Percentiles rank a stretch among this genome's conserved stretches.
Evolutionary conservation across 2,329 filamentous ascomycete species (phyloP).

Genomic region (Colletotrichum sp.): DNA sequence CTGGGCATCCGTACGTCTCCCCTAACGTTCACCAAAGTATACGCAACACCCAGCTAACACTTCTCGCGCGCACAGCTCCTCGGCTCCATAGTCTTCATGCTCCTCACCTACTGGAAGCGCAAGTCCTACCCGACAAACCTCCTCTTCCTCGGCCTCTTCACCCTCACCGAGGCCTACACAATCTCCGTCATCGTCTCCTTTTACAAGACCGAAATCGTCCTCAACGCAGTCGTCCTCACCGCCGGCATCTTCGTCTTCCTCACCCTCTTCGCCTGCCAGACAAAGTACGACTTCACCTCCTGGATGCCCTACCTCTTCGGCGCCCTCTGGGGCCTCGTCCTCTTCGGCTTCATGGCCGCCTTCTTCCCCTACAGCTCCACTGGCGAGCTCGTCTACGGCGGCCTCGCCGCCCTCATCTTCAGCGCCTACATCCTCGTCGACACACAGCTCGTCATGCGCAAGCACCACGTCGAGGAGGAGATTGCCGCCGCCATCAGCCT

Average conservation of each 20-base stretch:
- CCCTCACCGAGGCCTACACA: conserved; percentile 89
- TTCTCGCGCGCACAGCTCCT: conserved; percentile 58
- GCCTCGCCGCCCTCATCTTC: conserved; percentile 84
- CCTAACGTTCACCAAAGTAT: not conserved
- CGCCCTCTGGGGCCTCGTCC: conserved; percentile 83
- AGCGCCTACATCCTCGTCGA: conserved; percentile 95
- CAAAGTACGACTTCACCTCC: conserved; percentile 96
- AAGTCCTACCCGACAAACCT: conserved; percentile 96
- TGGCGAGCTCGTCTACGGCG: conserved; percentile 85
- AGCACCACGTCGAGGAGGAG: conserved; percentile 98
- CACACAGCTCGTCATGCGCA: conserved; percentile 92
- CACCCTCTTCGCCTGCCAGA: conserved; percentile 92
- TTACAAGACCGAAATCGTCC: conserved; percentile 82
- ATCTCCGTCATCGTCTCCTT: conserved; percentile 93
- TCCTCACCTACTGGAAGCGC: conserved; percentile 93
- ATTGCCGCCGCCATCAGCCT: conserved; percentile 94
- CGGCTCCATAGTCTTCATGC: conserved; percentile 82
- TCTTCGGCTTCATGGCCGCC: conserved; percentile 91
- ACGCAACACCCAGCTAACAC: too few species aligned
- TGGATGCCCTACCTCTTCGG: conserved; percentile 98
- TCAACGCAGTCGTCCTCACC: conserved; percentile 90
- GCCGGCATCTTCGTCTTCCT: conserved; percentile 81
- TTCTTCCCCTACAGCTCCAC: conserved; percentile 88
- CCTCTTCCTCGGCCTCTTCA: conserved; percentile 90
- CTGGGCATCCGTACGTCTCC: conserved; percentile 72